These are phyloP conservation scores for Toxicodendron radicans DNA, from an alignment of 345 rosid species.

Conservation along the genomic window DNA sequence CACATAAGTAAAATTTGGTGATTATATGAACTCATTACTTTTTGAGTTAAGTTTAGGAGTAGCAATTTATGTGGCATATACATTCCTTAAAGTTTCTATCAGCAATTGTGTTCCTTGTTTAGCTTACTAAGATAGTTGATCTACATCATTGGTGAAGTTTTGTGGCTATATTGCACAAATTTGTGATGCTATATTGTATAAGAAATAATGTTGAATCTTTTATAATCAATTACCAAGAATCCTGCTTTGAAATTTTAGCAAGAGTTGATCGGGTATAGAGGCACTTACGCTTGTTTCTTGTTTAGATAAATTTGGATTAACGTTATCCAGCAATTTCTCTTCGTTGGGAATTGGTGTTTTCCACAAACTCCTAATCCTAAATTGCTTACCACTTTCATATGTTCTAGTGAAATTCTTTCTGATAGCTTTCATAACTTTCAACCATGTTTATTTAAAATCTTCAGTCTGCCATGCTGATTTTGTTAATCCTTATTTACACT, in stretches of 20 bases:
- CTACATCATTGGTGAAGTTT: not conserved
- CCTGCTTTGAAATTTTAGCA: no score
- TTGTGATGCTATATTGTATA: not conserved
- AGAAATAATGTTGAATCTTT: no score
- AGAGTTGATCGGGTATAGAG: not conserved
- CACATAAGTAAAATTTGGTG: not conserved
- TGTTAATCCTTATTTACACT: not conserved
- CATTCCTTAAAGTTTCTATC: not conserved
- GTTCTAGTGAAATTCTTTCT: not conserved
- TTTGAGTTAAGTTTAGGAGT: not conserved
- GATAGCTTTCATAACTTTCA: not conserved
- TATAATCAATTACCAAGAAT: not conserved
- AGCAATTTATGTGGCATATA: not conserved
- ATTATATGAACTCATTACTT: not conserved
- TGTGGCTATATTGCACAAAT: not conserved
- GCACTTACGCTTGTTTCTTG: not conserved
- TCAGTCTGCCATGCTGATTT: not conserved
- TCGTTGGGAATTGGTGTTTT: no score
- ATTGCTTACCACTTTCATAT: not conserved
- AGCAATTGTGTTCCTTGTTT: not conserved
- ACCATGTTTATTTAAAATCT: not conserved
- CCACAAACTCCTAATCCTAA: no score
- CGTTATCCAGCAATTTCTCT: not conserved
- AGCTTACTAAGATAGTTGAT: not conserved
- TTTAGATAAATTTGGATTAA: slow-evolving; percentile 1